A percentile compares a stretch with the other conserved stretches of the same genome.
Evolutionary conservation across 106 monocot genomes (phyloP).

Genomic region (Vanilla planifolia): DNA sequence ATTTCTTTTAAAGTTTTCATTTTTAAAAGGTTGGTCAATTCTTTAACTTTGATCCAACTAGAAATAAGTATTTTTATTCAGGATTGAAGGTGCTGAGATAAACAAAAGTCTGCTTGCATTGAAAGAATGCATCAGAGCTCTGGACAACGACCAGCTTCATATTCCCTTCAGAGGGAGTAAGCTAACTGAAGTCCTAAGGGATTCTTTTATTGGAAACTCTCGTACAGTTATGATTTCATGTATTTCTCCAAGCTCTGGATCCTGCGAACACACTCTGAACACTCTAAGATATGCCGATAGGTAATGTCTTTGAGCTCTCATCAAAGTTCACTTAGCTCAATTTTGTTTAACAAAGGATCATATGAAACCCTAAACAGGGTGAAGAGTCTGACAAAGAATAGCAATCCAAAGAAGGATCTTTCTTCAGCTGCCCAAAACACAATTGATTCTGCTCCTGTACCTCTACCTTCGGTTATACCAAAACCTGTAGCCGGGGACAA

Average conservation of each 20-base stretch:
- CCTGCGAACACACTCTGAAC: constrained; percentile 94
- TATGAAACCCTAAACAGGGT: constrained; percentile 57
- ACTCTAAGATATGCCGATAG: constrained; percentile 98
- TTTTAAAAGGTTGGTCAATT: background rate
- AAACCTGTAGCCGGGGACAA: constrained; percentile 24
- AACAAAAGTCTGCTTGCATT: constrained; percentile 95
- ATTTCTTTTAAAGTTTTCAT: background rate
- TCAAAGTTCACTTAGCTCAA: background rate
- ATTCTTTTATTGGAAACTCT: constrained; percentile 91
- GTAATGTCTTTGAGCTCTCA: constrained; percentile 23
- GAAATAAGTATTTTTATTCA: constrained; percentile 36
- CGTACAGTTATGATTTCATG: constrained; percentile 98
- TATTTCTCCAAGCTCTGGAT: constrained; percentile 93
- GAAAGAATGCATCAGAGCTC: constrained; percentile 97
- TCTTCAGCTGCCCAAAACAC: constrained; percentile 30
- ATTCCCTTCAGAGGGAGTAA: constrained; percentile 99
- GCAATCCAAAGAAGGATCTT: constrained; percentile 71
- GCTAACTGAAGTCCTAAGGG: constrained; percentile 88
- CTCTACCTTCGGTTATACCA: constrained; percentile 41
- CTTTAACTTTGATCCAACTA: too few relatives aligned
- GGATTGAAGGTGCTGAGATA: constrained; percentile 99
- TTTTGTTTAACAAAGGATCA: too few relatives aligned
- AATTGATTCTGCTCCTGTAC: constrained; percentile 50
- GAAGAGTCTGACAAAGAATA: constrained; percentile 86
- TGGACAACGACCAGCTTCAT: constrained; percentile 94